phyloP scores from a whole-genome alignment of 768 basidiomycete species.

The Naganishia kalamii region DNA sequence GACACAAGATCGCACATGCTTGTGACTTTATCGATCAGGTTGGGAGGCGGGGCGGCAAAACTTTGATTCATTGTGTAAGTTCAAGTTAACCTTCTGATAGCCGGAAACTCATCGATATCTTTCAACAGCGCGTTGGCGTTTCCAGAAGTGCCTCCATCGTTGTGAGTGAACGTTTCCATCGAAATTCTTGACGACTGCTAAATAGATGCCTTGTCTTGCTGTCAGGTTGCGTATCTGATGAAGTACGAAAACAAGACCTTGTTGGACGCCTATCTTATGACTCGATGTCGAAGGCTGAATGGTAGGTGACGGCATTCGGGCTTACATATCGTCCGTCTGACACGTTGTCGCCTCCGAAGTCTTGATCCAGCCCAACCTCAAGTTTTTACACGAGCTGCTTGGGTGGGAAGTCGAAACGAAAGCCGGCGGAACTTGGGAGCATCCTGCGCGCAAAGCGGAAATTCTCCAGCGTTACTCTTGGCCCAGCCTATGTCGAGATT shows the following conservation, averaged over 20 bases:
- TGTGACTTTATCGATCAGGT: conserved; percentile 92
- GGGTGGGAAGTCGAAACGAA: conserved; percentile 84
- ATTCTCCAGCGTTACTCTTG: conserved; percentile 36
- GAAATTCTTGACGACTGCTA: background rate
- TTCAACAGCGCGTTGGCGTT: conserved; percentile 75
- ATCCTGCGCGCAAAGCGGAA: conserved; percentile 23
- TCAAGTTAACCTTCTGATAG: background rate
- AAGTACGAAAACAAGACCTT: conserved; percentile 76
- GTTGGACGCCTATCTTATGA: conserved; percentile 88
- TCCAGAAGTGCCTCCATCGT: conserved; percentile 88
- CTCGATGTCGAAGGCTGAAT: conserved; percentile 77
- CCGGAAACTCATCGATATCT: background rate
- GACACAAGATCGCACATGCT: conserved; percentile 77
- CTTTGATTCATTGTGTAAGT: conserved; percentile 76
- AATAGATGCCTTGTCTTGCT: background rate
- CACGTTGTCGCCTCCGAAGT: conserved; percentile 48
- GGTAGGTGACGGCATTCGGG: conserved; percentile 29
- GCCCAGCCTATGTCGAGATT: conserved; percentile 43
- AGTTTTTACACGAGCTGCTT: conserved; percentile 86
- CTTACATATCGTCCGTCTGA: background rate
- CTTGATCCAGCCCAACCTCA: conserved; percentile 90
- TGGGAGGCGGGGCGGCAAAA: conserved; percentile 71
- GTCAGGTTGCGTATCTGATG: conserved; percentile 81
- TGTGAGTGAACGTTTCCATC: conserved; percentile 49
- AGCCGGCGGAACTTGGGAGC: conserved; percentile 17